phyloP scores from a whole-genome alignment of 768 basidiomycete species.

The Tulasnella sp. region DNA sequence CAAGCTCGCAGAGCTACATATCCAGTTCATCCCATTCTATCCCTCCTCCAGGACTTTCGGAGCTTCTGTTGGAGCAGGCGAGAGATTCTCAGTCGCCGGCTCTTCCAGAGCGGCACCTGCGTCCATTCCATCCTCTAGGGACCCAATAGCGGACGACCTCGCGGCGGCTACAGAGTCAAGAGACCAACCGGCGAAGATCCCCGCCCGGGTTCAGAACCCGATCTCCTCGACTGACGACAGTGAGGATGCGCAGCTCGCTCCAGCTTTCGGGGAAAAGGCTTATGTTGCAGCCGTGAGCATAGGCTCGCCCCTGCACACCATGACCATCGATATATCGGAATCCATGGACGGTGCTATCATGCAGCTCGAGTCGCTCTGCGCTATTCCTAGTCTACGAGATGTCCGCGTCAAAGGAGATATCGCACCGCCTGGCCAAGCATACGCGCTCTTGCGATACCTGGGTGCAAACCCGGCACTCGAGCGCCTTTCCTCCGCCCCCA shows the following conservation, averaged over 20 bases:
- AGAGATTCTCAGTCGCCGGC: background rate
- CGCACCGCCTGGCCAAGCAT: background rate
- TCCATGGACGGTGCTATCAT: background rate
- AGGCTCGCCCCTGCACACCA: background rate
- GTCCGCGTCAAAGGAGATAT: background rate
- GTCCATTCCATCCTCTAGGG: no score
- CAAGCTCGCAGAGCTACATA: background rate
- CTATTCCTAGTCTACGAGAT: background rate
- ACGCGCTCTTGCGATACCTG: background rate
- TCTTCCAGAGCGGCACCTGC: background rate
- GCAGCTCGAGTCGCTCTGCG: background rate
- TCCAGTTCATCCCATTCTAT: background rate
- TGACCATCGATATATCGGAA: background rate
- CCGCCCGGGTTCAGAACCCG: background rate
- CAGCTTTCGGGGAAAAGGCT: background rate
- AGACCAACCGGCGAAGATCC: background rate
- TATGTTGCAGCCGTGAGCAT: background rate
- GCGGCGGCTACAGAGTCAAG: background rate
- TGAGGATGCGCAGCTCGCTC: background rate
- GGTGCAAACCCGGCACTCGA: background rate
- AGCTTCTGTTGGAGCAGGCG: background rate
- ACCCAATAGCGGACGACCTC: background rate
- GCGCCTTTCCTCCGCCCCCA: background rate
- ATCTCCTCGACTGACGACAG: background rate
- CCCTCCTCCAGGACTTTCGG: background rate